phyloP scores from a whole-genome alignment of 1,139 yeast genomes.

The Casaregolazyma suthepensis region DNA sequence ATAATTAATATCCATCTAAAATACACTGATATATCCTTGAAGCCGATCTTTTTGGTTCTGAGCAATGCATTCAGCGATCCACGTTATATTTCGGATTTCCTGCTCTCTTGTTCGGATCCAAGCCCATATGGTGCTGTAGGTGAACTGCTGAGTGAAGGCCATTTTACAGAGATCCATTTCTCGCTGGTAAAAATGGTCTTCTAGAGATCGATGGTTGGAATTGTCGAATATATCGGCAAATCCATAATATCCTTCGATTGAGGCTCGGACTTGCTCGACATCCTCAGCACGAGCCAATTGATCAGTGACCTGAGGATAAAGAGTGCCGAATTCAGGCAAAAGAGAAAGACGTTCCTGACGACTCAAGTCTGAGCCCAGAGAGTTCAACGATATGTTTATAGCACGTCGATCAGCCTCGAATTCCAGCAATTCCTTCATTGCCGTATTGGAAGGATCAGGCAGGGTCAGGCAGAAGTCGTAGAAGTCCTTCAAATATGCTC shows the following conservation, averaged over 20 bases:
- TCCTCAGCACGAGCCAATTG: slow-evolving; percentile 76
- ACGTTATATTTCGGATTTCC: slow-evolving; percentile 91
- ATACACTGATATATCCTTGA: slow-evolving; percentile 36
- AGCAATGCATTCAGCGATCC: slow-evolving; percentile 92
- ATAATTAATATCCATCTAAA: slow-evolving; percentile 20
- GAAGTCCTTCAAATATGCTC: slow-evolving; percentile 89
- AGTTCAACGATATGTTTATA: slow-evolving; percentile 84
- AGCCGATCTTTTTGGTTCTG: slow-evolving; percentile 42
- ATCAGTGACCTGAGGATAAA: slow-evolving; percentile 69
- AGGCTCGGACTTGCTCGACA: slow-evolving; percentile 69
- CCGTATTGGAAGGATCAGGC: slow-evolving; percentile 71
- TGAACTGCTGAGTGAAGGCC: slow-evolving; percentile 95
- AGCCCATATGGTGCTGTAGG: slow-evolving; percentile 88
- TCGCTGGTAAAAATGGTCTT: slow-evolving; percentile 86
- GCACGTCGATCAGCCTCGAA: slow-evolving; percentile 96
- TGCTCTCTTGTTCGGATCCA: slow-evolving; percentile 96
- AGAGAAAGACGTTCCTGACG: slow-evolving; percentile 62
- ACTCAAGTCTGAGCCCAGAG: slow-evolving; percentile 73
- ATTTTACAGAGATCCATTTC: slow-evolving; percentile 90
- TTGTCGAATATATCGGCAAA: slow-evolving; percentile 71
- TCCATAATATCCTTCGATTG: slow-evolving; percentile 61
- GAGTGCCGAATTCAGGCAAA: slow-evolving; percentile 74
- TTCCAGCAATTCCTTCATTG: slow-evolving; percentile 68
- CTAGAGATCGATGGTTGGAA: slow-evolving; percentile 55
- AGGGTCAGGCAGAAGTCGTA: slow-evolving; percentile 59